Base-by-base conservation (phyloP, 371 early-diverging fungal genomes). In the Umbelopsis sp. region DNA sequence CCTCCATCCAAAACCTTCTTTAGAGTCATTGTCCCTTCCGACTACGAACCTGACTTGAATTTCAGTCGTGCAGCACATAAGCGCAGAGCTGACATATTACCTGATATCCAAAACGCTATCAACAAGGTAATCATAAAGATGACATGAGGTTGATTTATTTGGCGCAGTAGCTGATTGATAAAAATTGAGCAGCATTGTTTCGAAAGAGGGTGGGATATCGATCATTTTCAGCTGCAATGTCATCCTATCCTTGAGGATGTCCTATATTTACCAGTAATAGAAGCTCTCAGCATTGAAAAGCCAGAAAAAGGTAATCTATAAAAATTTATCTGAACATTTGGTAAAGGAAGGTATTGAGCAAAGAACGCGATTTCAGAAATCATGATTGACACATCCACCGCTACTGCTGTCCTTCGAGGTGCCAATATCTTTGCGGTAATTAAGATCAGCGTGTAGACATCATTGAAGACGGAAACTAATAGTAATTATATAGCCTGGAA, bases 371-470 rank as follows among this genome's bases (percentile, higher is more conserved):
- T 8, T 57, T 18, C 35, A 68, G 63, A 68, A 44, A 18, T 68
- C 29, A 63, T 63, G 16, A 46, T 68, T n/a, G 68, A 68, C 32
- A 44, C 44, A 18, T 45, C 35, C 24, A 25, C 68, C 16, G 68
- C 63, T 4, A 63, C 41, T 38, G 41, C 68, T 24, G 46, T 68
- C 11, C 68, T 68, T 37, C 63, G 68, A 3, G 68, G 68, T 44
- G 68, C 68, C 44, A 63, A 68, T 32, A 63, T 68, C 11, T 68
- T 46, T 63, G 68, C 68, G 48, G 68, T 68, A 63, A 68, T 9
- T 51, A 18, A 38, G n/a, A 18, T 29, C 18, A 7, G 16, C 18
- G 29, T 57, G 29, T 3, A 29, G 3, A 6, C 12, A 57, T 9
- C 29, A 35, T 18, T 16, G 16, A 7, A 35, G 3, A 0, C 9